phyloP scores from a whole-genome alignment of 208 protist genomes.

The Plasmodiophora brassicae region DNA sequence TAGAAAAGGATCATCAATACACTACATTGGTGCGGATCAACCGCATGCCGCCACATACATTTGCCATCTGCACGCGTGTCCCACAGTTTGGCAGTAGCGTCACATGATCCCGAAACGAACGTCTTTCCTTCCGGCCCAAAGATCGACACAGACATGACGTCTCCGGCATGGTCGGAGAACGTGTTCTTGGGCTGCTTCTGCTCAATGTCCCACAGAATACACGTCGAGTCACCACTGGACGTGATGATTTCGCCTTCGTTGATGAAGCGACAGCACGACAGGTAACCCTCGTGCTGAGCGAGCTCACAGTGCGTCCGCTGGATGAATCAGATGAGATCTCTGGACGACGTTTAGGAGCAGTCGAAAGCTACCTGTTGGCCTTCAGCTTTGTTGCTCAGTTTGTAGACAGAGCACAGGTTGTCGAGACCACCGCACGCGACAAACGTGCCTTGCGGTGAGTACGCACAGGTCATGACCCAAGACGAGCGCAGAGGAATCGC shows the following conservation, averaged over 20 bases:
- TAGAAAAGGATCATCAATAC: too few relatives aligned
- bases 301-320: slow-evolving; percentile 35
- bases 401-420: slow-evolving; percentile 51
- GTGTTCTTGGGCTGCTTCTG: not conserved
- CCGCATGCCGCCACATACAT: too few relatives aligned
- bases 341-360: not conserved
- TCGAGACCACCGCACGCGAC: slow-evolving; percentile 51
- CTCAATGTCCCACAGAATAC: slow-evolving; percentile 49
- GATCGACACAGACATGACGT: slow-evolving; percentile 70
- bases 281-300: slow-evolving; percentile 46
- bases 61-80: slow-evolving; percentile 63
- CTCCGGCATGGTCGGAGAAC: slow-evolving; percentile 72
- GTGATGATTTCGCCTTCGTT: slow-evolving; percentile 42
- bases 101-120: slow-evolving; percentile 75
- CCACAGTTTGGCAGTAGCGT: slow-evolving; percentile 72
- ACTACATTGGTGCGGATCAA: too few relatives aligned
- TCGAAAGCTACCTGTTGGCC: not conserved
- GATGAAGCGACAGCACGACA: slow-evolving; percentile 51
- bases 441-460: not conserved
- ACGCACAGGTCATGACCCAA: slow-evolving; percentile 54
- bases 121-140: slow-evolving; percentile 18
- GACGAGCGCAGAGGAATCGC: slow-evolving; percentile 44
- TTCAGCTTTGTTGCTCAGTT: not conserved
- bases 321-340: too few relatives aligned
- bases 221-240: slow-evolving; percentile 43